These are phyloP conservation scores for Candida neerlandica DNA, from an alignment of 1,139 yeast genomes.

Conservation along the genomic window DNA sequence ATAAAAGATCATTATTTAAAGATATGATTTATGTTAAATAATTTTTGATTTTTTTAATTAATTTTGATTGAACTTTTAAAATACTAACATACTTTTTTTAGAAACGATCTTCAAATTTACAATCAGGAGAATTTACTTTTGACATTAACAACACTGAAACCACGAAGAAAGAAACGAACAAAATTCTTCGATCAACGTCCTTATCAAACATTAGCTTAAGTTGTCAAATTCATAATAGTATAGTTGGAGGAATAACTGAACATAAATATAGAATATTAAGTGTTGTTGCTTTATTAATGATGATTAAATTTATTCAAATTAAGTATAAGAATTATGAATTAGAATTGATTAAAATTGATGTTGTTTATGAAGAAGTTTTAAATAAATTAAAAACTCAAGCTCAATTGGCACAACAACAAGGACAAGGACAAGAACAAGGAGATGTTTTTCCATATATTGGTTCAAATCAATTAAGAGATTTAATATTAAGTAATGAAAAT, in stretches of 20 bases:
- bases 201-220: slow-evolving; percentile 61
- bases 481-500: slow-evolving; percentile 53
- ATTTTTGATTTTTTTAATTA: too few species aligned
- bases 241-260: slow-evolving; percentile 50
- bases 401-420: slow-evolving; percentile 24
- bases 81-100: slow-evolving; percentile 30
- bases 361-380: slow-evolving; percentile 46
- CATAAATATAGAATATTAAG: slow-evolving; percentile 32
- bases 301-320: slow-evolving; percentile 30
- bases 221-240: slow-evolving; percentile 60
- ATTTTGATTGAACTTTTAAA: not conserved
- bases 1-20: too few species aligned
- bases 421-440: slow-evolving; percentile 21
- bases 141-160: slow-evolving; percentile 34
- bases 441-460: slow-evolving; percentile 55
- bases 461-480: slow-evolving; percentile 76
- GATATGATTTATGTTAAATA: too few species aligned
- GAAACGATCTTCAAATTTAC: slow-evolving; percentile 32
- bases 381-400: slow-evolving; percentile 47
- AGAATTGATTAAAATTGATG: slow-evolving; percentile 34
- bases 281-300: slow-evolving; percentile 29
- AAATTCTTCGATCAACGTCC: slow-evolving; percentile 74
- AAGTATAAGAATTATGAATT: slow-evolving; percentile 35
- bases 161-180: slow-evolving; percentile 36
- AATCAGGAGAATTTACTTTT: slow-evolving; percentile 26